A percentile compares a stretch with the other conserved stretches of the same genome.
These are phyloP conservation scores for Pseudogymnoascus sp. DNA, from an alignment of 2,329 filamentous ascomycete genomes.

Conservation along the genomic window DNA sequence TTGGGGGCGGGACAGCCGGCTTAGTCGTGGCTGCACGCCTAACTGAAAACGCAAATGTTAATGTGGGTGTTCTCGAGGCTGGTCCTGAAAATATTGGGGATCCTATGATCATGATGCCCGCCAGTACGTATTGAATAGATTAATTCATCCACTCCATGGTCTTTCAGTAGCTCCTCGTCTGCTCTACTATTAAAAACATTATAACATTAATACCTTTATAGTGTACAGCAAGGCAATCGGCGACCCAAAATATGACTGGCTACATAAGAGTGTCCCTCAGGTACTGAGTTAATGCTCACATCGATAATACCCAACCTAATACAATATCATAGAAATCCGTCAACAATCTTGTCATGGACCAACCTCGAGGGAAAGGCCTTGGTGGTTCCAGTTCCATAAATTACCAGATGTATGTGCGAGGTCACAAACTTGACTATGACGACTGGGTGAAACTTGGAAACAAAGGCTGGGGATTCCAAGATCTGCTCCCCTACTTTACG, in stretches of 20 bases:
- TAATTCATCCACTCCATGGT: neutral
- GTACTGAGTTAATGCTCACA: neutral
- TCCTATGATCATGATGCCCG: constrained; percentile 31
- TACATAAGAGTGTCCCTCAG: constrained; percentile 13
- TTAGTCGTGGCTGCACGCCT: constrained; percentile 36
- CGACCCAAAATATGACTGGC: constrained; percentile 17
- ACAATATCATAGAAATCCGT: neutral
- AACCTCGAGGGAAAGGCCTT: constrained; percentile 30
- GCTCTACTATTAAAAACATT: neutral
- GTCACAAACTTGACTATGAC: constrained; percentile 28
- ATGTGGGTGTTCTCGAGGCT: constrained; percentile 35
- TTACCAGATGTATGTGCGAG: constrained; percentile 25
- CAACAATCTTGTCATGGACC: neutral
- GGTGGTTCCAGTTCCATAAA: constrained; percentile 33
- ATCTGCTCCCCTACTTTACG: constrained; percentile 37
- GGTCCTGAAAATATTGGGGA: constrained; percentile 31
- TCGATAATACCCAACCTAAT: neutral
- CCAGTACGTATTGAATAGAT: constrained; percentile 11
- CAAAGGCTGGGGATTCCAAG: constrained; percentile 35
- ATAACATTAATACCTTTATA: neutral
- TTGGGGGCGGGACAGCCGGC: constrained; percentile 39
- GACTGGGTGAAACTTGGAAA: constrained; percentile 37
- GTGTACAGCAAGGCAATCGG: constrained; percentile 12
- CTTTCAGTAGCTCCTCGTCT: neutral
- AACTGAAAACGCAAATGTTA: constrained; percentile 30